These are phyloP conservation scores for Angomonas deanei DNA, from an alignment of 208 protist genomes.

Conservation along the genomic window DNA sequence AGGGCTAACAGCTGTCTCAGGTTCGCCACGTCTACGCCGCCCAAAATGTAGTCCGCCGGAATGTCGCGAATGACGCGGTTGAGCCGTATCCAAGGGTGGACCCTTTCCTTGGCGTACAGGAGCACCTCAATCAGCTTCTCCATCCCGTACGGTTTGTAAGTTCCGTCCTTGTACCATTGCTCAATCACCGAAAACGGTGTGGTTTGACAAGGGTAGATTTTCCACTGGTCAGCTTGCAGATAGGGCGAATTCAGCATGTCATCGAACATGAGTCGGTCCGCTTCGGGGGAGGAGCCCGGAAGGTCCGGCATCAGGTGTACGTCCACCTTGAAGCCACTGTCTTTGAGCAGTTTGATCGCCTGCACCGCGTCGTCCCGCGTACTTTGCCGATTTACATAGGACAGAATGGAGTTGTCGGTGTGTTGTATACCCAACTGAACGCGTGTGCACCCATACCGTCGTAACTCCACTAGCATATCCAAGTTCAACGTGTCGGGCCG, in stretches of 20 bases:
- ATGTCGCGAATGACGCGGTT: slow-evolving; percentile 98
- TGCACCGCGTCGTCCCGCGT: slow-evolving; percentile 90
- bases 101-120: slow-evolving; percentile 90
- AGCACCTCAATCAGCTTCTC: slow-evolving; percentile 92
- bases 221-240: slow-evolving; percentile 97
- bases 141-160: slow-evolving; percentile 91
- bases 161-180: slow-evolving; percentile 95
- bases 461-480: slow-evolving; percentile 88
- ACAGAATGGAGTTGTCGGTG: slow-evolving; percentile 96
- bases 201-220: slow-evolving; percentile 99
- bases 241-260: slow-evolving; percentile 94
- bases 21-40: slow-evolving; percentile 96
- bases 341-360: slow-evolving; percentile 95
- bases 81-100: slow-evolving; percentile 98
- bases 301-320: slow-evolving; percentile 99
- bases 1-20: slow-evolving; percentile 93
- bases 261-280: slow-evolving; percentile 93
- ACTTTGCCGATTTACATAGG: slow-evolving; percentile 92
- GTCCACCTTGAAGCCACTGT: slow-evolving; percentile 98
- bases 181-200: slow-evolving; percentile 98
- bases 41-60: slow-evolving; percentile 96
- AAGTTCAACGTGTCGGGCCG: slow-evolving; percentile 96
- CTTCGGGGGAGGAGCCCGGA: slow-evolving; percentile 91
- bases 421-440: slow-evolving; percentile 99
- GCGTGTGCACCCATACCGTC: slow-evolving; percentile 93